Evolutionary conservation across 768 basidiomycete genomes (phyloP).

Genomic region (Tremella mesenterica): DNA sequence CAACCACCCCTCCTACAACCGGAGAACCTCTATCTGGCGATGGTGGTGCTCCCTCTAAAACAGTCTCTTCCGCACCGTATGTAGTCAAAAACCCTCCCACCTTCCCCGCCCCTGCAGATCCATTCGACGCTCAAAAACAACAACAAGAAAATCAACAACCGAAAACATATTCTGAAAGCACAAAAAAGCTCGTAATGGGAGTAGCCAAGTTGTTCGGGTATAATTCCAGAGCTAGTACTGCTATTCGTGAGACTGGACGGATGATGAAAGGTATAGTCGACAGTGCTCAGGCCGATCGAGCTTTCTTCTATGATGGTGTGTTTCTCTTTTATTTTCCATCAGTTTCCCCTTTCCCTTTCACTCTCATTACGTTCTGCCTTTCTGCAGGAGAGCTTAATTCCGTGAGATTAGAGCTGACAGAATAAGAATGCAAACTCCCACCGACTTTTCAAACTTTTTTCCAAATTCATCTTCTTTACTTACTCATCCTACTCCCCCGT

Average conservation of each 20-base stretch:
- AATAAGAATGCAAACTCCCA: conserved; percentile 68
- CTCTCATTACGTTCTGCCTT: no score
- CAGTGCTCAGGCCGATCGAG: conserved; percentile 44
- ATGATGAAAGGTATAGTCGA: conserved; percentile 47
- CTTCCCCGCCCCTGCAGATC: conserved; percentile 38
- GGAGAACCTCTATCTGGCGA: neutral
- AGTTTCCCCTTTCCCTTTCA: no score
- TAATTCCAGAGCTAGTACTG: conserved; percentile 44
- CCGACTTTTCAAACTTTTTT: conserved; percentile 97
- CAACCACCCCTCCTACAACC: neutral
- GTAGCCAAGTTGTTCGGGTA: conserved; percentile 48
- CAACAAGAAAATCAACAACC: neutral
- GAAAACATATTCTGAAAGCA: conserved; percentile 29
- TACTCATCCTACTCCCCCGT: conserved; percentile 82
- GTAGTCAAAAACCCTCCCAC: conserved; percentile 21
- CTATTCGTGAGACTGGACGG: conserved; percentile 46
- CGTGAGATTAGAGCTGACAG: neutral
- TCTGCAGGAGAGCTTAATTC: neutral
- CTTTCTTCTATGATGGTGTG: conserved; percentile 49
- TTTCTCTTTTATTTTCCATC: neutral
- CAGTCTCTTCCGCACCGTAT: conserved; percentile 10
- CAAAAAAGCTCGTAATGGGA: conserved; percentile 31
- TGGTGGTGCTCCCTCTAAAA: neutral
- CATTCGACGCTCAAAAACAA: conserved; percentile 20
- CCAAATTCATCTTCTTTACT: conserved; percentile 80